Percentiles rank a stretch among this genome's conserved stretches.
phyloP scores from a whole-genome alignment of 331 rosid species.

The Rosa hybrid region DNA sequence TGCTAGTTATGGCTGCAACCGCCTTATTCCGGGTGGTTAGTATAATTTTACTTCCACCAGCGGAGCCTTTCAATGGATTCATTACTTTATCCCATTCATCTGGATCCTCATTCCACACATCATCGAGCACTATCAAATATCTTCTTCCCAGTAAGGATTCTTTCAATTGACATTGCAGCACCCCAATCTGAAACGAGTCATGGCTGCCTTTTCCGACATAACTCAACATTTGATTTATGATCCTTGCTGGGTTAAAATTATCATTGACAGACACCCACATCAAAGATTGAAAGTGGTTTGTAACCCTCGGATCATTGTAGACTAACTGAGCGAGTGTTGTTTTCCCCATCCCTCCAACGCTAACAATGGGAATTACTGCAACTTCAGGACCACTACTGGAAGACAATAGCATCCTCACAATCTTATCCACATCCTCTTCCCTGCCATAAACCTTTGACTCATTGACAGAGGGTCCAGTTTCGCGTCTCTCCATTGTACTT shows the following conservation, averaged over 20 bases:
- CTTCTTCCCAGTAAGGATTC: constrained; percentile 14
- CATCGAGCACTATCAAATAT: constrained; percentile 33
- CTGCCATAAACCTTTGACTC: constrained; percentile 31
- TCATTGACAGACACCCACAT: constrained; percentile 26
- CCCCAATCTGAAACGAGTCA: constrained; percentile 10
- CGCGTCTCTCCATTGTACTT: neutral
- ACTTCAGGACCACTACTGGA: neutral
- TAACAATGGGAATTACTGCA: constrained; percentile 26
- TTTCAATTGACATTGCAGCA: constrained; percentile 6
- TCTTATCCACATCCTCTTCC: constrained; percentile 18
- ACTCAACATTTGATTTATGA: constrained; percentile 22
- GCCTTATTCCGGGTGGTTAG: constrained; percentile 21
- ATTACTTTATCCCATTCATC: constrained; percentile 24
- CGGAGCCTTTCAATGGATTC: neutral
- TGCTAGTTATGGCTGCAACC: constrained; percentile 25
- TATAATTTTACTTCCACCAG: constrained; percentile 23
- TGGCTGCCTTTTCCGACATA: neutral
- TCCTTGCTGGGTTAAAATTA: neutral
- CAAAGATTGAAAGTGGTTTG: constrained; percentile 5
- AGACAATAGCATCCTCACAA: neutral
- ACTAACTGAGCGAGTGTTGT: constrained; percentile 35
- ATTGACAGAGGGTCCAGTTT: constrained; percentile 23
- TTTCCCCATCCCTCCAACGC: constrained; percentile 24
- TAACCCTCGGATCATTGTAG: constrained; percentile 15
- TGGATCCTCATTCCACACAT: constrained; percentile 34